Evolutionary conservation across 1,284 basidiomycete genomes (phyloP).

Genomic region (Trichosporon inkin): DNA sequence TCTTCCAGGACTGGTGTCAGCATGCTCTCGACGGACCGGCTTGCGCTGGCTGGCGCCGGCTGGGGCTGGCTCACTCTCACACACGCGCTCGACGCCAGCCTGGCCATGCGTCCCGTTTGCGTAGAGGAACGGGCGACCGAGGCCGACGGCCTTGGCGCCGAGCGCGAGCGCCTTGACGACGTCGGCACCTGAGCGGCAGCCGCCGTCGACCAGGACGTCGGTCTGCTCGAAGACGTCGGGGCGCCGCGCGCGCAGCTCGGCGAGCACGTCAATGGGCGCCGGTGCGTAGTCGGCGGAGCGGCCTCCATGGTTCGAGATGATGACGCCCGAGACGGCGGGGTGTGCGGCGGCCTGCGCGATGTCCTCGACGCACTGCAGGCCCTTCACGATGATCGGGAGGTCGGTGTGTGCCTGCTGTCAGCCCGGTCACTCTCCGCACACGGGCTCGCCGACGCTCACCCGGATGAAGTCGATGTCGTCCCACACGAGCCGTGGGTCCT

Average conservation of each 20-base stretch:
- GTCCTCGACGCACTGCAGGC: conserved; percentile 56
- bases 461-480: conserved; percentile 49
- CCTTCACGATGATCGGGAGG: conserved; percentile 54
- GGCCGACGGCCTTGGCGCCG: conserved; percentile 57
- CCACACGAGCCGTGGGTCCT: conserved; percentile 53
- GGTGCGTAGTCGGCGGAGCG: conserved; percentile 50
- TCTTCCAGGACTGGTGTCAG: conserved; percentile 51
- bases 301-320: conserved; percentile 34
- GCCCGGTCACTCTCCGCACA: no score
- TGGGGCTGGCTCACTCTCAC: conserved; percentile 47
- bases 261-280: conserved; percentile 50
- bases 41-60: background rate
- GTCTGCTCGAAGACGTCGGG: conserved; percentile 54
- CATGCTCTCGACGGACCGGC: background rate
- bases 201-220: conserved; percentile 58
- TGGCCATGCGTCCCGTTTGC: conserved; percentile 56
- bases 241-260: conserved; percentile 51
- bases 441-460: conserved; percentile 23
- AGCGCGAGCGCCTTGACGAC: conserved; percentile 59
- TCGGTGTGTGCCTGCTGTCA: conserved; percentile 48
- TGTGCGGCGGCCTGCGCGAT: conserved; percentile 52
- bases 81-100: conserved; percentile 53
- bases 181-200: conserved; percentile 55
- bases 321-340: conserved; percentile 55
- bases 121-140: conserved; percentile 56